These are phyloP conservation scores for Hebeloma cylindrosporum DNA, from an alignment of 768 basidiomycete species.

Conservation along the genomic window DNA sequence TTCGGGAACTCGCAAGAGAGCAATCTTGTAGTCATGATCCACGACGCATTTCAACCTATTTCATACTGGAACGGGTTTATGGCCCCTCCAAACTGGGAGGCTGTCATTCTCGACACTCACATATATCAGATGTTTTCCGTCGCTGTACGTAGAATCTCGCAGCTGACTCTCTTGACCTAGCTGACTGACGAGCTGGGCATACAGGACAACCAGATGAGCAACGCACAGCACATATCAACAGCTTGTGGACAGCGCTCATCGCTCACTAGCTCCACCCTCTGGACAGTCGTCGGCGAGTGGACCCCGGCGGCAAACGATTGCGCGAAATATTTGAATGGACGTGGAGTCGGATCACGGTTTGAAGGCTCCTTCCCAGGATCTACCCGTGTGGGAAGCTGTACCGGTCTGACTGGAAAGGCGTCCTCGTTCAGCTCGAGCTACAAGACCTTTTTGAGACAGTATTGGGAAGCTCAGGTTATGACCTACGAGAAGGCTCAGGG, in stretches of 20 bases:
- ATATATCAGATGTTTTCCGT: constrained; percentile 75
- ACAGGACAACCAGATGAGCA: constrained; percentile 46
- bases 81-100: constrained; percentile 49
- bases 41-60: constrained; percentile 79
- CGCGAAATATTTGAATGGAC: constrained; percentile 81
- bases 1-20: constrained; percentile 42
- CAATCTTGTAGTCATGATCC: constrained; percentile 65
- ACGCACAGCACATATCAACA: constrained; percentile 56
- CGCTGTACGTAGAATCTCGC: constrained; percentile 38
- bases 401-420: constrained; percentile 69
- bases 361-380: constrained; percentile 68
- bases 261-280: constrained; percentile 59
- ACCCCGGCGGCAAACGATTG: constrained; percentile 77
- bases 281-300: constrained; percentile 90
- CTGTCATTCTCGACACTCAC: constrained; percentile 80
- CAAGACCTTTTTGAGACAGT: constrained; percentile 79
- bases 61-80: constrained; percentile 69
- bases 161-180: background rate
- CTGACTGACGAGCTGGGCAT: constrained; percentile 4
- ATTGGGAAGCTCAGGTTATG: constrained; percentile 83
- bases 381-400: constrained; percentile 69
- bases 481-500: constrained; percentile 65
- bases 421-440: constrained; percentile 72
- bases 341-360: constrained; percentile 66
- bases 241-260: constrained; percentile 52